Percentiles rank a stretch among this genome's conserved stretches.
Conservation (phyloP, 2,329 filamentous ascomycete species). For the Penicillium capsulatum region DNA sequence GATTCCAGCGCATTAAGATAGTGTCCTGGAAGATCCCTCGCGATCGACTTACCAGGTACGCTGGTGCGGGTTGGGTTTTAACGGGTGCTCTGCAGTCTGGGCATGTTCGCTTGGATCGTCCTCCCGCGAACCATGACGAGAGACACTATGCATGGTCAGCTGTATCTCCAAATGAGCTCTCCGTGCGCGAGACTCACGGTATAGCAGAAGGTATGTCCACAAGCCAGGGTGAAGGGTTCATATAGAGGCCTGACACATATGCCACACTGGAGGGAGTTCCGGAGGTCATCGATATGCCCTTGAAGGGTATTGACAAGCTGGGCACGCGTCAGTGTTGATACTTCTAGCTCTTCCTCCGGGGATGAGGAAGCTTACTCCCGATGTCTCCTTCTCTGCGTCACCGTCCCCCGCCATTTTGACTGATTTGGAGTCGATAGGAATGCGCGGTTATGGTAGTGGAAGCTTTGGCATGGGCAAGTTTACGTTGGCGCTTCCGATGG, state of each 20-base stretch:
- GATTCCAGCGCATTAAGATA: slow-evolving; percentile 8
- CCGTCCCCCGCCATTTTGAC: slow-evolving; percentile 13
- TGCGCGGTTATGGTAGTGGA: slow-evolving; percentile 2
- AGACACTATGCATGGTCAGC: slow-evolving; percentile 48
- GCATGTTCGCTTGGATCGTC: slow-evolving; percentile 60
- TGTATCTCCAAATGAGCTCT: not conserved
- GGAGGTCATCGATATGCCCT: slow-evolving; percentile 58
- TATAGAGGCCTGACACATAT: slow-evolving; percentile 66
- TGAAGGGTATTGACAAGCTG: slow-evolving; percentile 44
- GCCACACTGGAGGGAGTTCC: slow-evolving; percentile 60
- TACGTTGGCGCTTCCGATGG: slow-evolving; percentile 9
- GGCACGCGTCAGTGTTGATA: slow-evolving; percentile 12
- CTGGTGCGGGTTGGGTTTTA: slow-evolving; percentile 57
- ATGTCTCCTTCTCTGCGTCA: slow-evolving; percentile 21
- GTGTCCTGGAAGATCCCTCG: not conserved
- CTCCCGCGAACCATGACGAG: slow-evolving; percentile 52
- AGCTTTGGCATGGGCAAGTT: slow-evolving; percentile 5
- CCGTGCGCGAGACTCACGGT: slow-evolving; percentile 44
- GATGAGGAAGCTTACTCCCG: slow-evolving; percentile 27
- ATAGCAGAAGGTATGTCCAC: slow-evolving; percentile 70
- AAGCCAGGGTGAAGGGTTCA: slow-evolving; percentile 64
- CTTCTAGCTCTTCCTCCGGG: not conserved
- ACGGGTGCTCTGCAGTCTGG: slow-evolving; percentile 63
- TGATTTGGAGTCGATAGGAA: not conserved
- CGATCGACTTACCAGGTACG: slow-evolving; percentile 53